Base-by-base conservation (phyloP, 306 rosid genomes). In the Castanea sativa region DNA sequence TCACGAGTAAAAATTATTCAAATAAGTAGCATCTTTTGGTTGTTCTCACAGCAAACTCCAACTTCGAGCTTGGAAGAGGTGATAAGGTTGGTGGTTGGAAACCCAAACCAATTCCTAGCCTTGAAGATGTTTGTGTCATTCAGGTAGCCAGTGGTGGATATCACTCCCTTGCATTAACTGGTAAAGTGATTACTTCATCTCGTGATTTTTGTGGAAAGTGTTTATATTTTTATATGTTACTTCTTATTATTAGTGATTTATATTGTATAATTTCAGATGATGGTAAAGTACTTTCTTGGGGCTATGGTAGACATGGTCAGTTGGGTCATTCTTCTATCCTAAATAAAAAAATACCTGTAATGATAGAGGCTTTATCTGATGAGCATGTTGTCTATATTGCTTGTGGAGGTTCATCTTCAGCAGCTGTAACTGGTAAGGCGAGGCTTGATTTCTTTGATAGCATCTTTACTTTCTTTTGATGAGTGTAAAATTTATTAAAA, bases 281-380 rank as follows among this genome's bases (percentile, higher is more conserved):
- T 55, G 99, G 99, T 4, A 91, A 90, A 85, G 98, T 92, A 77
- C 88, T 92, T 77, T 95, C 99, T 5, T 95, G 99, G 98, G 99
- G 99, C 57, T 91, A 95, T 85, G 99, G 99, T 73, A 92, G 91
- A 65, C 97, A 89, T 74, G 98, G 99, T 74, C 99, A 95, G 79
- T 84, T 95, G 87, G 99, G 99, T 30, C 92, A 92, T 85, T 96
- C 89, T 70, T 87, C 92, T 53, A 18, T 90, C 35, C 84, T 89
- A 53, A 91, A 71, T 90, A 84, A 91, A 84, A 91, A 83, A 84
- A 75, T 86, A 82, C 98, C 97, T 59, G 61, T 85, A n/a, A 81
- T 75, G 53, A 78, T 95, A 55, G 91, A 88, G 86, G 94, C 93
- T 80, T 83, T 95, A 80, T 80, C 85, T 65, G 74, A 84, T 45